Percentiles rank a stretch among this genome's conserved stretches.
These are phyloP conservation scores for Leccinellum luteum DNA, from an alignment of 768 basidiomycete genomes.

Conservation along the genomic window DNA sequence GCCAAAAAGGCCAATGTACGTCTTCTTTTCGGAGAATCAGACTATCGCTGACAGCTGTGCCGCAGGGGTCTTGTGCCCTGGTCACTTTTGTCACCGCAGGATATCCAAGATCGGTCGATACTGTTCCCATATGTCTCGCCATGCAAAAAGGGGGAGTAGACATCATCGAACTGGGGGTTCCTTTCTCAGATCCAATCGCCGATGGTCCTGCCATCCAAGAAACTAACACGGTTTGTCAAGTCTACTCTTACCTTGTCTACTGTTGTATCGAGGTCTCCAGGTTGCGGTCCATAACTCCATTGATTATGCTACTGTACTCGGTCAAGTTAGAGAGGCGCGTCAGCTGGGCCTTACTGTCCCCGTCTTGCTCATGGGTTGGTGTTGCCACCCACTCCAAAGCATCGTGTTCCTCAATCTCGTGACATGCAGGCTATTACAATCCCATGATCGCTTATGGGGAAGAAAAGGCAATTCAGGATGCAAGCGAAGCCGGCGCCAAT, in stretches of 20 bases:
- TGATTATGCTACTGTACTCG: conserved; percentile 73
- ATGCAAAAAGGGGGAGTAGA: conserved; percentile 94
- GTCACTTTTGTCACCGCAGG: conserved; percentile 95
- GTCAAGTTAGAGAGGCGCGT: conserved; percentile 74
- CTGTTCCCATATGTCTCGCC: conserved; percentile 83
- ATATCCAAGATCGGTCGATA: conserved; percentile 75
- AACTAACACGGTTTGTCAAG: conserved; percentile 69
- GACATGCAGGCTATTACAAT: conserved; percentile 86
- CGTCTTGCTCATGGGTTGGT: conserved; percentile 48
- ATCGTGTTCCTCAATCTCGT: not conserved
- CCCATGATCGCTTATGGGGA: conserved; percentile 94
- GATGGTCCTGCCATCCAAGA: conserved; percentile 95
- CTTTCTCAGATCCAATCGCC: conserved; percentile 84
- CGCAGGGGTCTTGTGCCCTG: conserved; percentile 52
- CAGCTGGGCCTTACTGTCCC: conserved; percentile 80
- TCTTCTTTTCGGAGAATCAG: not conserved
- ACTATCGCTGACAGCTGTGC: conserved; percentile 4
- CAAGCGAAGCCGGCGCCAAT: conserved; percentile 86
- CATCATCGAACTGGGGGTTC: conserved; percentile 89
- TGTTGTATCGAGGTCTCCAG: conserved; percentile 40
- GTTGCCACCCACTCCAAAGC: not conserved
- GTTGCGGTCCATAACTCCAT: conserved; percentile 80
- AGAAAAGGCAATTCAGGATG: conserved; percentile 89
- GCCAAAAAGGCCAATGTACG: conserved; percentile 21
- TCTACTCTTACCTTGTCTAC: not conserved